Percentiles rank a stretch among this genome's conserved stretches.
These are phyloP conservation scores for Paradendryphiella salina DNA, from an alignment of 2,329 filamentous ascomycete genomes.

Conservation along the genomic window DNA sequence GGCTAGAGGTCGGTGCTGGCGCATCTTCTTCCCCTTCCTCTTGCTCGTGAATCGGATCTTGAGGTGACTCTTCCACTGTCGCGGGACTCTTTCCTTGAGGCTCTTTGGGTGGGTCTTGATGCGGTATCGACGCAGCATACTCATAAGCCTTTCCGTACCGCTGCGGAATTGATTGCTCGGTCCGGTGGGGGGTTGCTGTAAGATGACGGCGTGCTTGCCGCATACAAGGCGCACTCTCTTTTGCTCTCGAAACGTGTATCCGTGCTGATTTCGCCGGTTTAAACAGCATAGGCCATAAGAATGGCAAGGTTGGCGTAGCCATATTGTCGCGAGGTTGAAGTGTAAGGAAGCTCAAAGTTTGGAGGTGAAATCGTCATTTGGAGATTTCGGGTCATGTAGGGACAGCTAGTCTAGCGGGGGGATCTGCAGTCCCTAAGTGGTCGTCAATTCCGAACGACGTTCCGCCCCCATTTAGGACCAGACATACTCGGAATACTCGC, in stretches of 20 bases:
- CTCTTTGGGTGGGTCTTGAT: conserved; percentile 13
- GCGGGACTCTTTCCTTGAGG: conserved; percentile 5
- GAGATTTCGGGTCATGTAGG: conserved; percentile 15
- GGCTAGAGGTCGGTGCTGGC: conserved; percentile 20
- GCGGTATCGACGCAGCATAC: conserved; percentile 47
- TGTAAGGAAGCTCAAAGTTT: conserved; percentile 1
- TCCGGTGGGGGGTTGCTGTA: conserved; percentile 36
- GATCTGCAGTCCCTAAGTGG: conserved; percentile 19
- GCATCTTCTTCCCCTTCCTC: conserved; percentile 34
- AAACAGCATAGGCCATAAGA: conserved; percentile 54
- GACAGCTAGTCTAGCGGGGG: conserved; percentile 14
- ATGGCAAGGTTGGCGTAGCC: conserved; percentile 52
- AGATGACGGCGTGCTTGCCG: conserved; percentile 28
- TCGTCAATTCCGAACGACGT: conserved; percentile 9
- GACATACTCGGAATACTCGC: too few species aligned
- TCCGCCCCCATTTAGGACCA: not conserved
- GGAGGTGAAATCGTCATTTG: conserved; percentile 8
- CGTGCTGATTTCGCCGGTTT: conserved; percentile 34
- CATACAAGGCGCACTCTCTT: conserved; percentile 11
- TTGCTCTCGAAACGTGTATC: conserved; percentile 20
- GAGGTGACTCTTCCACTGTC: conserved; percentile 8
- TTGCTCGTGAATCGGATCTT: conserved; percentile 21
- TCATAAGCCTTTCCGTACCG: conserved; percentile 56
- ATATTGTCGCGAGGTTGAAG: conserved; percentile 32
- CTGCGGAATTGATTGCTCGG: conserved; percentile 40